phyloP scores from a whole-genome alignment of 2,329 filamentous ascomycete species.

The Penicillium sp. region DNA sequence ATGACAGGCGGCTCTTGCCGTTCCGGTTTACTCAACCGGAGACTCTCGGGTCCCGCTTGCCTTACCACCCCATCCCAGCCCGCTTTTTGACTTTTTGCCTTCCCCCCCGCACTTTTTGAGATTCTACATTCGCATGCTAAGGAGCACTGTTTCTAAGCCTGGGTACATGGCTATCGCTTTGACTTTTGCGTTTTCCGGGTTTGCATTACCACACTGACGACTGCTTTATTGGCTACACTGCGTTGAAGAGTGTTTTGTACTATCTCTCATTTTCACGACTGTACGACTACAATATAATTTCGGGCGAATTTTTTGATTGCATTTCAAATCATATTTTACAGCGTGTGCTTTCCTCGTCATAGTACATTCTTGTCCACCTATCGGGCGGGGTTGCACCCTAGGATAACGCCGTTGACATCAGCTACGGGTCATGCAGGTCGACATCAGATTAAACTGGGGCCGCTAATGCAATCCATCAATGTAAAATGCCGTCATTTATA shows the following conservation, averaged over 20 bases:
- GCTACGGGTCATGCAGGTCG: not conserved
- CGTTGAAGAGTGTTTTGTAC: constrained; percentile 1
- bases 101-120: not conserved
- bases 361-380: not conserved
- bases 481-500: not conserved
- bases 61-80: not conserved
- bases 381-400: not conserved
- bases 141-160: constrained; percentile 10
- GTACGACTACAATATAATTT: not conserved
- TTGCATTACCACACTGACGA: not conserved
- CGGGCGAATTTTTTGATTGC: not conserved
- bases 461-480: not conserved
- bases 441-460: not conserved
- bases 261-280: not conserved
- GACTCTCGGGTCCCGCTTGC: not conserved
- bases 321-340: not conserved
- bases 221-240: constrained; percentile 1
- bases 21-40: constrained; percentile 2
- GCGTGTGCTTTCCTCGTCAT: not conserved
- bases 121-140: constrained; percentile 9
- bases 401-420: not conserved
- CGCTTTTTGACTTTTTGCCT: not conserved
- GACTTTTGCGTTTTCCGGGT: not conserved
- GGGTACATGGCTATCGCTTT: constrained; percentile 3
- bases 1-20: constrained; percentile 20